Base-by-base conservation (phyloP, 768 basidiomycete genomes). In the Gyrodon lividus region DNA sequence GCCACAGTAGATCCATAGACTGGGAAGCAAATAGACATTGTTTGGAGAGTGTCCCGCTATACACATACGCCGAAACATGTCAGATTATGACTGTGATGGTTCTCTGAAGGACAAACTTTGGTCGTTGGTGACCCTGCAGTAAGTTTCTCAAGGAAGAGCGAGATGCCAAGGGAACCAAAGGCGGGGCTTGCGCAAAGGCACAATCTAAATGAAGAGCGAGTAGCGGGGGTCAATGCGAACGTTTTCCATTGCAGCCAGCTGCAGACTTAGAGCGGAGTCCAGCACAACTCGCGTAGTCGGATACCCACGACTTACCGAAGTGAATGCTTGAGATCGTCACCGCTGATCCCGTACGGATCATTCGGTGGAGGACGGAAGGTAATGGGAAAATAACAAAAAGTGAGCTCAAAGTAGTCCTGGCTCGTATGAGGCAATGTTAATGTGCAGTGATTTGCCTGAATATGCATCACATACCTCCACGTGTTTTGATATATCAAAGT, bases 371-470 rank as follows among this genome's bases (percentile, higher is more conserved):
- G 93, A 51, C 89, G 81, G 73, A 97, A 99, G 0, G 93, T 92
- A 50, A 99, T 98, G 0, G 97, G 97, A 72, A 98, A 99, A 68
- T 99, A 99, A 68, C 97, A 98, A 68, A 95, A 98, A 0, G 87
- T 89, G 65, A 98, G 86, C 61, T 98, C 92, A 72, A 96, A 98
- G 43, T 98, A 74, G 46, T 86, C 81, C 93, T 98, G 59, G 6
- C 26, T 17, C 40, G n/a, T 34, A 33, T 23, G 37, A 49, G 16
- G 24, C 13, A 17, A 42, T n/a, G 35, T 23, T 42, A 17, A 33
- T 35, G 20, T 20, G 13, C 7, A 23, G 23, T 20, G 4, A 38
- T 40, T 40, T 7, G 13, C 14, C 16, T 16, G 10, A 44, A 51
- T 49, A 12, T 12, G 33, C 10, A 22, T 30, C 30, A 62, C 81